Conservation (phyloP, 2,329 filamentous ascomycete genomes). For the Xylaria sp. region DNA sequence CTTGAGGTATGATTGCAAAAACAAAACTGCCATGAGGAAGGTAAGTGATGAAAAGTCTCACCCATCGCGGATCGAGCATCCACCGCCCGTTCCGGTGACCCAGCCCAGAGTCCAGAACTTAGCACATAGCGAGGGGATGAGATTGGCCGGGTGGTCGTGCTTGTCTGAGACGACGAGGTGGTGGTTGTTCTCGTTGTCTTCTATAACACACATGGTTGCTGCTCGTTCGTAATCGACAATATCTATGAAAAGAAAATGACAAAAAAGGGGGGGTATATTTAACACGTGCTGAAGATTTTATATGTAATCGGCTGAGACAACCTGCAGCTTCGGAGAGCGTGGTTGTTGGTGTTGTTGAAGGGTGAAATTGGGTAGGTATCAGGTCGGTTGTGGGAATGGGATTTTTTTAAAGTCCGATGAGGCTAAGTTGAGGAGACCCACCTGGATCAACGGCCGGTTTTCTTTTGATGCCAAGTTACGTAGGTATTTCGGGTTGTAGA, state of each 20-base stretch:
- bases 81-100: slow-evolving; percentile 84
- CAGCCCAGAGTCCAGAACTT: slow-evolving; percentile 95
- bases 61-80: slow-evolving; percentile 68
- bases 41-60: slow-evolving; percentile 27
- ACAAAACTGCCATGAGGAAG: no score
- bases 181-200: slow-evolving; percentile 39
- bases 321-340: slow-evolving; percentile 4
- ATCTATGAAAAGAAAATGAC: slow-evolving; percentile 2
- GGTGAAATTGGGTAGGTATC: background rate
- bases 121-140: slow-evolving; percentile 87
- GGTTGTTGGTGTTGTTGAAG: slow-evolving; percentile 2
- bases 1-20: background rate
- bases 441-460: background rate
- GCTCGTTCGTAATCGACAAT: background rate
- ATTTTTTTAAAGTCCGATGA: slow-evolving; percentile 19
- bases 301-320: slow-evolving; percentile 10
- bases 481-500: background rate
- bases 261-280: slow-evolving; percentile 1
- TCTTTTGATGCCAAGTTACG: background rate
- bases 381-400: background rate
- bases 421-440: slow-evolving; percentile 19
- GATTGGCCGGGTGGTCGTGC: slow-evolving; percentile 85
- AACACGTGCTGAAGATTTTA: slow-evolving; percentile 1
- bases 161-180: slow-evolving; percentile 59
- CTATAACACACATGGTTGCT: slow-evolving; percentile 10